Evolutionary conservation across 306 rosid species (phyloP).

Genomic region (Acacia crassicarpa): DNA sequence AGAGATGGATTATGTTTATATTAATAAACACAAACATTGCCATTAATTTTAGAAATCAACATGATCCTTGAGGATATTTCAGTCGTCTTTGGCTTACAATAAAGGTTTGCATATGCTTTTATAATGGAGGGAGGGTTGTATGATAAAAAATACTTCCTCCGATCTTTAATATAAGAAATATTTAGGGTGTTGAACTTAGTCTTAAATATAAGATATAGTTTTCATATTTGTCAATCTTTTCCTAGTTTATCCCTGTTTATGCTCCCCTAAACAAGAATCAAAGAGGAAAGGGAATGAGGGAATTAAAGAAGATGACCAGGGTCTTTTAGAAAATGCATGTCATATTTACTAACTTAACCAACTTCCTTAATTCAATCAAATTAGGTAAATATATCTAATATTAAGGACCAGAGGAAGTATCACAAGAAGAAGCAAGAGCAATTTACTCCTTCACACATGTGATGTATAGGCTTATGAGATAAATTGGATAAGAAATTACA

Average conservation of each 20-base stretch:
- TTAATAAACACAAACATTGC: neutral
- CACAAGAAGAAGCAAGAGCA: neutral
- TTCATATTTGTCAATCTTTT: no score
- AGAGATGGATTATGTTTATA: neutral
- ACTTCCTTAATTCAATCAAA: no score
- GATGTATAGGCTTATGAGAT: neutral
- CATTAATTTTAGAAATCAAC: neutral
- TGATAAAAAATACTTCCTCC: neutral
- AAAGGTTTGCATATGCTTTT: neutral
- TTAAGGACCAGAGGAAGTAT: neutral
- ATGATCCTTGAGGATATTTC: neutral
- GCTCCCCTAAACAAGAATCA: no score
- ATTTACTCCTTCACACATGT: neutral
- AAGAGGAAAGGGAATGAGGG: no score
- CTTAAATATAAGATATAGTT: no score
- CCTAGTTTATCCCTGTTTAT: no score
- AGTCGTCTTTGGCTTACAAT: neutral
- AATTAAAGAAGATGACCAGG: no score
- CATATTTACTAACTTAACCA: no score
- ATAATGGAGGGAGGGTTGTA: neutral
- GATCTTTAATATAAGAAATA: no score
- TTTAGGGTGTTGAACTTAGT: no score
- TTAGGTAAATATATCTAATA: no score
- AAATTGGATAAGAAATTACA: conserved; percentile 9
- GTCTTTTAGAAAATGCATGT: no score